Base-by-base conservation (phyloP, 2,329 filamentous ascomycete species). In the Fusarium stilboides region DNA sequence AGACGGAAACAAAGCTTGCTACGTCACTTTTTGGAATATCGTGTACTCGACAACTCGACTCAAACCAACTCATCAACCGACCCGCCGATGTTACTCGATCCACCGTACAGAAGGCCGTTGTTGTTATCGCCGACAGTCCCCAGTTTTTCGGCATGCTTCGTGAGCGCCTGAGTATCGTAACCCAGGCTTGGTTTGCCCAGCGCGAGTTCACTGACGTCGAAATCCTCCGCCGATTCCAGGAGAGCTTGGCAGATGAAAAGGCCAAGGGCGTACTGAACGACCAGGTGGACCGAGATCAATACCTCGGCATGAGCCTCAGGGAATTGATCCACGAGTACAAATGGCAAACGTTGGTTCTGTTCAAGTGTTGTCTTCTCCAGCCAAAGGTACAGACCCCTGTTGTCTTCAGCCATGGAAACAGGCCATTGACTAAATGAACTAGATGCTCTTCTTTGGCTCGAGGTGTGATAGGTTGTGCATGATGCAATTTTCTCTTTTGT, bases 361-460 rank as follows among this genome's bases (percentile, higher is more conserved):
- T 99, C 77, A 99, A 99, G 83, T 97, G 93, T 78, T 91, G 94
- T 78, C 83, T 99, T 67, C 84, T 99, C 67, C 95, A 99, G 79
- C 95, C 94, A 55, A 99, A 98, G 89, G 94, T 97, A 70, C 62
- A 76, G 43, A 12, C 26, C 17, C 17, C 17, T n/a, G 12, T 8
- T 22, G 5, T n/a, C 22, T 7, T 28, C n/a, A 12, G 31, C 14
- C 17, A 31, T 39, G 22, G 42, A 13, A 28, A 24, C 5, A 44
- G 28, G 26, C 12, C 19, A n/a, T 24, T 49, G 20, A 43, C 62
- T 61, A 28, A 70, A 51, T 28, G 46, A 17, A 10, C 28, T 26
- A 97, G 94, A 98, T 98, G 92, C 90, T 99, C 55, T 98, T 99
- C 83, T 99, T 98, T 75, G 94, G 96, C 66, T 94, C 95, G n/a